A percentile compares a stretch with the other conserved stretches of the same genome.
These are phyloP conservation scores for Hypoxylon sp. DNA, from an alignment of 2,329 filamentous ascomycete species.

Conservation along the genomic window DNA sequence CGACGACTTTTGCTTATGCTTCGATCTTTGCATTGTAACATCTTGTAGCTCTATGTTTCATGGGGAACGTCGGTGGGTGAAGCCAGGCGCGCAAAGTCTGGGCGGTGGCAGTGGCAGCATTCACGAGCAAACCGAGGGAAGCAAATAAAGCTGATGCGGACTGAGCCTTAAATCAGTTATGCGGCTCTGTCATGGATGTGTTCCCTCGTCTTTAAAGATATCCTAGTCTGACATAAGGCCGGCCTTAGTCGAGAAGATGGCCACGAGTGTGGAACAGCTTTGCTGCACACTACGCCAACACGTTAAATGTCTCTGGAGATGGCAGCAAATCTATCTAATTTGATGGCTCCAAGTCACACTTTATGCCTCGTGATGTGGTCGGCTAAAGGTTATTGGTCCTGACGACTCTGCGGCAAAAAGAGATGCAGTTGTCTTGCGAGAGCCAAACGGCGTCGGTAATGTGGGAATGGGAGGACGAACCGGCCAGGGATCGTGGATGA, in stretches of 20 bases:
- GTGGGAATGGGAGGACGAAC: conserved; percentile 42
- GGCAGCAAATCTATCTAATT: conserved; percentile 45
- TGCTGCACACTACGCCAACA: conserved; percentile 42
- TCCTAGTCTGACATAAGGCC: conserved; percentile 37
- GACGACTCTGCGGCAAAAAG: conserved; percentile 39
- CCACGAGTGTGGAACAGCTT: conserved; percentile 39
- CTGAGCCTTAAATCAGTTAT: conserved; percentile 51
- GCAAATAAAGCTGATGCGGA: conserved; percentile 40
- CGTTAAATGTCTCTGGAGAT: conserved; percentile 34
- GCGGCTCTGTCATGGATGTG: conserved; percentile 49
- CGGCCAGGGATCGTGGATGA: conserved; percentile 41
- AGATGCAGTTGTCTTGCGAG: conserved; percentile 39
- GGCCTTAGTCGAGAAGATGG: conserved; percentile 34
- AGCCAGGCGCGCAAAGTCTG: conserved; percentile 40
- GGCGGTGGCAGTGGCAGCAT: conserved; percentile 43
- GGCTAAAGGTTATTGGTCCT: conserved; percentile 44
- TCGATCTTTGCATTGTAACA: conserved; percentile 52
- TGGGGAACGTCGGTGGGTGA: conserved; percentile 42
- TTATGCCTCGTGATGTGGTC: conserved; percentile 45
- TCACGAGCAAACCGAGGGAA: conserved; percentile 42
- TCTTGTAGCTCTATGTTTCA: conserved; percentile 48
- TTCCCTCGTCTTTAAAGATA: conserved; percentile 39
- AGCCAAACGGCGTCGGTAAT: conserved; percentile 40
- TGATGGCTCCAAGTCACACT: conserved; percentile 41
- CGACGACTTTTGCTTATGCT: conserved; percentile 48